Evolutionary conservation across 495 filamentous ascomycete species (phyloP).

Genomic region (Astrocystis sublimbata): DNA sequence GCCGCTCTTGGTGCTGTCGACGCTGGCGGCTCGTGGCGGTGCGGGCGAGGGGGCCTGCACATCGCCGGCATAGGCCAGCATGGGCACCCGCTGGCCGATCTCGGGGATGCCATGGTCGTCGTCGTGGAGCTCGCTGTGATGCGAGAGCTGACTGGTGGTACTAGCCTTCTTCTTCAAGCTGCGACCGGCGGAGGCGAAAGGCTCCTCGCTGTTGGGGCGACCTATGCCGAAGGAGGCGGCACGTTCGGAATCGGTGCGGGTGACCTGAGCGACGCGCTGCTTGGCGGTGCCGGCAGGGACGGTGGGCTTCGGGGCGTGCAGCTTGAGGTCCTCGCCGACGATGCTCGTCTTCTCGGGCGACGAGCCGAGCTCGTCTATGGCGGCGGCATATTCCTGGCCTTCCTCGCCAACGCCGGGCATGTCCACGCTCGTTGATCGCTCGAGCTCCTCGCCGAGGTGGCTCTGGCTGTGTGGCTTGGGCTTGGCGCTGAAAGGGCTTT

Average conservation of each 20-base stretch:
- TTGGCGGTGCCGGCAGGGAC: conserved; percentile 76
- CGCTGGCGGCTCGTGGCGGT: conserved; percentile 55
- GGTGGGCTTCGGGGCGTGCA: conserved; percentile 89
- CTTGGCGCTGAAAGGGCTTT: conserved; percentile 43
- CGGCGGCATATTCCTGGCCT: conserved; percentile 78
- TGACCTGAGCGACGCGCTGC: conserved; percentile 75
- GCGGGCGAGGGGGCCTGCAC: conserved; percentile 93
- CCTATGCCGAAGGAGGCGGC: conserved; percentile 82
- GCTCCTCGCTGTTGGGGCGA: conserved; percentile 54
- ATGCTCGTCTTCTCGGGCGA: conserved; percentile 67
- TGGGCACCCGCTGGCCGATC: conserved; percentile 86
- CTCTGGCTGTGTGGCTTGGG: conserved; percentile 42
- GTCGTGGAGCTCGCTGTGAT: conserved; percentile 49
- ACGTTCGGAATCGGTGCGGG: conserved; percentile 82
- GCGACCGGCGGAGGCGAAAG: conserved; percentile 27
- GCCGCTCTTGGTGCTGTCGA: conserved; percentile 57
- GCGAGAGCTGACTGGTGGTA: conserved; percentile 56
- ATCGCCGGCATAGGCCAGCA: conserved; percentile 92
- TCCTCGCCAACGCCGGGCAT: conserved; percentile 87
- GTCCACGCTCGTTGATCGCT: conserved; percentile 73
- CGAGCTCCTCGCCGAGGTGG: conserved; percentile 46
- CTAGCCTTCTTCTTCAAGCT: conserved; percentile 64
- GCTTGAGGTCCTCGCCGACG: conserved; percentile 75
- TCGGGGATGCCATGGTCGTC: conserved; percentile 87
- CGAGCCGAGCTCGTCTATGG: conserved; percentile 48